Conservation (phyloP, 768 basidiomycete genomes). For the Imleria badia region DNA sequence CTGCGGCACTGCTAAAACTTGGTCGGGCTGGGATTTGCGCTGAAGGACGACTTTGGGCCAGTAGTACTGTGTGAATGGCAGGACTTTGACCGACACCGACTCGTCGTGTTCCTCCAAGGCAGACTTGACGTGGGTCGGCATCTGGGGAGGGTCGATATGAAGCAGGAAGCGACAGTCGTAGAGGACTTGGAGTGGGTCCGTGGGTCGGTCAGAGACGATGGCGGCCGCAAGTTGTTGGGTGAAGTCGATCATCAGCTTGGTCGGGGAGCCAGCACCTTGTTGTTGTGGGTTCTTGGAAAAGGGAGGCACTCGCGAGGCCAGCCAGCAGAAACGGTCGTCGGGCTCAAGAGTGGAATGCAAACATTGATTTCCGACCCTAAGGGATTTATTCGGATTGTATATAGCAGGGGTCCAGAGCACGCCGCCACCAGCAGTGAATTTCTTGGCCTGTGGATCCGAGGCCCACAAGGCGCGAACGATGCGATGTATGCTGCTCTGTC, state of each 20-base stretch:
- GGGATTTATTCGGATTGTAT: conserved; percentile 24
- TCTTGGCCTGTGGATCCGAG: conserved; percentile 26
- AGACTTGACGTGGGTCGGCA: conserved; percentile 40
- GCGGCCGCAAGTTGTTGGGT: conserved; percentile 32
- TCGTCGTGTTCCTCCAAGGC: conserved; percentile 23
- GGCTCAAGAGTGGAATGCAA: conserved; percentile 11
- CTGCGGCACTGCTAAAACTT: conserved; percentile 21
- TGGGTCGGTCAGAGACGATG: conserved; percentile 11
- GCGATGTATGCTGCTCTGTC: conserved; percentile 42
- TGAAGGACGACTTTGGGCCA: conserved; percentile 46
- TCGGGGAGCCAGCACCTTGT: conserved; percentile 17
- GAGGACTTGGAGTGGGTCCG: conserved; percentile 39
- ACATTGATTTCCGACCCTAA: conserved; percentile 19
- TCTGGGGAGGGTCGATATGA: conserved; percentile 40
- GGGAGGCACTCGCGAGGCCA: conserved; percentile 60
- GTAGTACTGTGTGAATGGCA: conserved; percentile 44
- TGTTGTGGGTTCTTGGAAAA: conserved; percentile 33
- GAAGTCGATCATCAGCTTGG: conserved; percentile 41
- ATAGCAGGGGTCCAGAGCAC: conserved; percentile 64
- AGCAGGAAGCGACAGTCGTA: conserved; percentile 70
- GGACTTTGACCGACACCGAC: conserved; percentile 34
- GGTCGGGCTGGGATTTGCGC: conserved; percentile 17
- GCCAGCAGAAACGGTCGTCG: conserved; percentile 49
- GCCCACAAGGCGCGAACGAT: conserved; percentile 53
- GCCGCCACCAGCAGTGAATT: conserved; percentile 57